Evolutionary conservation across 106 monocot genomes (phyloP), one percentile per base, ranked within the genome.

Genomic region (Dactylorhiza incarnata): DNA sequence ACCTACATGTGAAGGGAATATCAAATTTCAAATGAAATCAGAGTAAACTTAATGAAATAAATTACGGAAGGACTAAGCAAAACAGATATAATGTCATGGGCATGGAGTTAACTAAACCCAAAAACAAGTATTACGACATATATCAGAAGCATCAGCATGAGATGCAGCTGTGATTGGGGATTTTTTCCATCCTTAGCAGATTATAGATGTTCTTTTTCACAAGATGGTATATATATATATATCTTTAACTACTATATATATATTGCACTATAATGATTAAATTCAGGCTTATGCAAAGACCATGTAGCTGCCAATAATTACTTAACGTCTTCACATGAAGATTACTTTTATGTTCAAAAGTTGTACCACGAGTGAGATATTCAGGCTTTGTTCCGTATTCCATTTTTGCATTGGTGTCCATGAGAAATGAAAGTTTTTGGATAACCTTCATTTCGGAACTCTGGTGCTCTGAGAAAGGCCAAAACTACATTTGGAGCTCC

Each of bases 1-100:
- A 99, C 94, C 99, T 99, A 79, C 17, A 76, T 4, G 66, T 48
- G 44, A 72, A 49, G 6, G 49, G 49, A 44, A 72, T 49, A 72
- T 19, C 48, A 72, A 49, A 48, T 22, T 49, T 48, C 45, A 59
- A 45, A 12, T 58, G 4, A 56, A 75, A 58, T 58, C 10, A 29
- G n/a, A 22, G 49, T 4, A 10, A 23, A 23, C 3, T 72, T 23
- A 20, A 20, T 15, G 44, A 72, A 72, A 20, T 48, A 29, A 72
- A 72, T 11, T 3, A 12, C 2, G 5, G 49, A 48, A 6, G 69
- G 11, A 29, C 3, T 2, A 43, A 49, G 20, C 5, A 72, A 7
- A 29, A 65, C 9, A 5, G 65, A 20, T 61, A 7, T 6, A 23
- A 61, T 15, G 61, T 61, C 7, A 61, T 61, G 1, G n/a, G 3